Percentiles rank a stretch among this genome's conserved stretches.
Conservation (phyloP, 2,329 filamentous ascomycete genomes). For the Talaromyces sp. region DNA sequence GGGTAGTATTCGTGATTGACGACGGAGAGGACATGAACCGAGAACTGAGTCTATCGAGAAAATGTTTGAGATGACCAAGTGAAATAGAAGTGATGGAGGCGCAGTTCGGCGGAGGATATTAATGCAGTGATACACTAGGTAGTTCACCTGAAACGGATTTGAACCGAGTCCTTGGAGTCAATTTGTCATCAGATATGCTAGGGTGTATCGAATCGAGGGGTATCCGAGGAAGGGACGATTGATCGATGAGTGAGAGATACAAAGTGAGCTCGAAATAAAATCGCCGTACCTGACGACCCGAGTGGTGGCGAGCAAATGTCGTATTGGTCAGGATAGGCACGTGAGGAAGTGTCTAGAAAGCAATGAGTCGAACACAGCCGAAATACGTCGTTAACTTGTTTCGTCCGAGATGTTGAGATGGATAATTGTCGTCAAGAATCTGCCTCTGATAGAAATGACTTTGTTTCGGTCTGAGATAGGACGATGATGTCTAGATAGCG, state of each 20-base stretch:
- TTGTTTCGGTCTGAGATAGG: neutral
- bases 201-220: neutral
- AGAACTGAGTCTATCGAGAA: neutral
- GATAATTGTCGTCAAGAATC: neutral
- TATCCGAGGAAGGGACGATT: neutral
- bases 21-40: conserved; percentile 4
- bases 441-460: neutral
- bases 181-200: neutral
- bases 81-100: neutral
- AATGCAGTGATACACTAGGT: neutral
- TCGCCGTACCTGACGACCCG: neutral
- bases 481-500: conserved; percentile 7
- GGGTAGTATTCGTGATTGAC: neutral
- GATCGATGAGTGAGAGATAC: neutral
- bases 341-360: conserved; percentile 7
- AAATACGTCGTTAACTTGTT: neutral
- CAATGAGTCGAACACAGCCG: neutral
- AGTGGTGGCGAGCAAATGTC: conserved; percentile 2
- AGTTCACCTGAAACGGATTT: neutral
- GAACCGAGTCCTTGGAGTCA: neutral
- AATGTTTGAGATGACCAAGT: neutral
- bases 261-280: neutral
- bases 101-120: neutral
- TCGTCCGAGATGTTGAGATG: neutral
- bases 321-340: neutral